Percentiles rank a stretch among this genome's conserved stretches.
Evolutionary conservation across 352 stramenopile genomes (phyloP).

Genomic region (Pythium biforme): DNA sequence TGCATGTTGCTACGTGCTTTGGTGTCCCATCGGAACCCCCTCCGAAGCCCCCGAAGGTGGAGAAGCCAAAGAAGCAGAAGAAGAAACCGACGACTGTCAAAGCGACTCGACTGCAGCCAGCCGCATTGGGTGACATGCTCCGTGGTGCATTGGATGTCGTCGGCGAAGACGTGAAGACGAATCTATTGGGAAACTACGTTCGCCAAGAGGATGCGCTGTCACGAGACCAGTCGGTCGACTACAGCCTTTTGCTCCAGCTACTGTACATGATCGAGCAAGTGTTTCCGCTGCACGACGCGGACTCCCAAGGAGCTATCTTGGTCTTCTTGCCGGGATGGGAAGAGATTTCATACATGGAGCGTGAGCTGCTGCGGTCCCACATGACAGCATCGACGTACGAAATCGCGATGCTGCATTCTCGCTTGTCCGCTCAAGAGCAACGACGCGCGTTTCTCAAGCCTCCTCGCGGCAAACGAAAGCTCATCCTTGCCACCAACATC

Average conservation of each 20-base stretch:
- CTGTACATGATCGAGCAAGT: slow-evolving; percentile 59
- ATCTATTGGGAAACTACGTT: slow-evolving; percentile 51
- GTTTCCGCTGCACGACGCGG: slow-evolving; percentile 46
- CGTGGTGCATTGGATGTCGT: slow-evolving; percentile 34
- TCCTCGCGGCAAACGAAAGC: slow-evolving; percentile 59
- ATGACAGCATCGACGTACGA: slow-evolving; percentile 55
- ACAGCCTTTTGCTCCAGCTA: slow-evolving; percentile 62
- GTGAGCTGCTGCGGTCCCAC: slow-evolving; percentile 51
- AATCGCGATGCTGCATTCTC: slow-evolving; percentile 73
- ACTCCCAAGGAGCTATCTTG: slow-evolving; percentile 63
- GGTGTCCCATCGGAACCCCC: slow-evolving; percentile 28
- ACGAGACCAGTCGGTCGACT: slow-evolving; percentile 69
- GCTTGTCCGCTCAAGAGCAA: slow-evolving; percentile 68
- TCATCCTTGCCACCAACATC: slow-evolving; percentile 94
- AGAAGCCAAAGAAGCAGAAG: slow-evolving; percentile 20
- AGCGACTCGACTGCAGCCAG: background rate
- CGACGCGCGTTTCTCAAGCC: slow-evolving; percentile 65
- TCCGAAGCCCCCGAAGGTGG: background rate
- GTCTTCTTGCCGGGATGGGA: slow-evolving; percentile 85
- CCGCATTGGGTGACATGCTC: slow-evolving; percentile 35
- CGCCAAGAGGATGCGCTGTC: slow-evolving; percentile 58
- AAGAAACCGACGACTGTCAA: slow-evolving; percentile 21
- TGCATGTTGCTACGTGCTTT: slow-evolving; percentile 83
- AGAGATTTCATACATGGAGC: slow-evolving; percentile 81
- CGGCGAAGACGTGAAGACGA: slow-evolving; percentile 34